Base-by-base conservation (phyloP, 2,329 filamentous ascomycete species). In the Septoria linicola region DNA sequence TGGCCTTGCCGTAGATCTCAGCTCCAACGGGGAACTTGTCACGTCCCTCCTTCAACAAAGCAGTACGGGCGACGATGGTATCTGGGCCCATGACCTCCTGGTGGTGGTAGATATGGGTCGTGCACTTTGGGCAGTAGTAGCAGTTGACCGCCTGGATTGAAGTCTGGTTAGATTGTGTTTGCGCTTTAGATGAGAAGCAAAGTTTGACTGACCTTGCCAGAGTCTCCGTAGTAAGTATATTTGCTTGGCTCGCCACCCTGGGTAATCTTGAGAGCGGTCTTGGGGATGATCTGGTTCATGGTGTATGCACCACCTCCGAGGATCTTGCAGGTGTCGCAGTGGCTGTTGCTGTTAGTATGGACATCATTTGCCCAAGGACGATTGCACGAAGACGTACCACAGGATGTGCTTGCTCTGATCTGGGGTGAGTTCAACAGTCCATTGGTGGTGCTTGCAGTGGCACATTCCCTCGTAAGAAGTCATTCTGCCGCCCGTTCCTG, bases 41-140 rank as follows among this genome's bases (percentile, higher is more conserved):
- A 39, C 70, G 63, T 1, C 70, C 73, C 40, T 79, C 69, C 10
- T 65, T 55, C 13, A 81, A 63, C 35, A 80, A 60, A 1, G 70
- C 73, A 3, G 78, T 82, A 43, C 79, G 73, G 5, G 79, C 68
- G 48, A 81, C 70, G 53, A 80, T 76, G 41, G 69, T 78, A 59
- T 80, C 75, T 3, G 69, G 66, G 49, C 77, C 75, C 57, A 78
- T 69, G 41, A 75, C 73, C 36, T 73, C 71, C 59, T 80, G 78
- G 60, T 80, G 76, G 66, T 81, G 79, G 66, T 81, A 81, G 23
- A 77, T 70, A 62, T 80, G 78, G 3, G 71, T 63, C 6, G 76
- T 80, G 74, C 79, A 82, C 60, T 76, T 79, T 39, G 74, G 71
- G 71, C 79, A 81, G 69, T 76, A 81, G 70, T 75, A 81, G 72